A percentile compares a stretch with the other conserved stretches of the same genome.
These are phyloP conservation scores for Ophiocordyceps robertsii DNA, from an alignment of 2,329 filamentous ascomycete genomes.

Conservation along the genomic window DNA sequence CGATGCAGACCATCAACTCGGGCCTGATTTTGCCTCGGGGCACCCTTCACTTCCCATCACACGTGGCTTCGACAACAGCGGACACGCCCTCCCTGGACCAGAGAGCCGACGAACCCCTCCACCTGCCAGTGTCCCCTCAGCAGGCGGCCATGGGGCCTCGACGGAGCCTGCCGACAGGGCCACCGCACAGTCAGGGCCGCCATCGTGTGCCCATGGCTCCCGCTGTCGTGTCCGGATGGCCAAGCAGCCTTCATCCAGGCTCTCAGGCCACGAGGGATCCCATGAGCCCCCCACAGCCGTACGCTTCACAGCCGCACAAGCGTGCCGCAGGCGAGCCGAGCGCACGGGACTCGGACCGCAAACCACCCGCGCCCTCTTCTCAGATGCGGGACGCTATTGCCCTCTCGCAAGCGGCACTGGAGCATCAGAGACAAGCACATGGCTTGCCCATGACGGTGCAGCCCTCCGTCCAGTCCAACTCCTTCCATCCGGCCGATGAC, in stretches of 20 bases:
- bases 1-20: conserved; percentile 1
- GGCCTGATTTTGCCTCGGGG: conserved; percentile 8
- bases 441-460: conserved; percentile 10
- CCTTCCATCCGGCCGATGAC: conserved; percentile 12
- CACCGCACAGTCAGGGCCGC: background rate
- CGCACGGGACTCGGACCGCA: no score
- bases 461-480: conserved; percentile 16
- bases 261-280: background rate
- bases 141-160: background rate
- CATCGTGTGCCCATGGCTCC: background rate
- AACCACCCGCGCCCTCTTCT: background rate
- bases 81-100: conserved; percentile 1
- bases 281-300: background rate
- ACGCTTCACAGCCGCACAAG: no score
- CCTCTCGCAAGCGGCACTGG: conserved; percentile 7
- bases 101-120: background rate
- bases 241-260: background rate
- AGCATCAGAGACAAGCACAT: conserved; percentile 15
- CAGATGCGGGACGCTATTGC: conserved; percentile 1
- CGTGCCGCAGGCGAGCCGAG: no score
- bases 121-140: background rate
- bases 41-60: conserved; percentile 7
- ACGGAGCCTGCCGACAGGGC: background rate
- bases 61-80: background rate
- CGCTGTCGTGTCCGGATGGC: background rate